A percentile compares a stretch with the other conserved stretches of the same genome.
These are phyloP conservation scores for Aspergillus persii DNA, from an alignment of 2,329 filamentous ascomycete genomes.

Conservation along the genomic window DNA sequence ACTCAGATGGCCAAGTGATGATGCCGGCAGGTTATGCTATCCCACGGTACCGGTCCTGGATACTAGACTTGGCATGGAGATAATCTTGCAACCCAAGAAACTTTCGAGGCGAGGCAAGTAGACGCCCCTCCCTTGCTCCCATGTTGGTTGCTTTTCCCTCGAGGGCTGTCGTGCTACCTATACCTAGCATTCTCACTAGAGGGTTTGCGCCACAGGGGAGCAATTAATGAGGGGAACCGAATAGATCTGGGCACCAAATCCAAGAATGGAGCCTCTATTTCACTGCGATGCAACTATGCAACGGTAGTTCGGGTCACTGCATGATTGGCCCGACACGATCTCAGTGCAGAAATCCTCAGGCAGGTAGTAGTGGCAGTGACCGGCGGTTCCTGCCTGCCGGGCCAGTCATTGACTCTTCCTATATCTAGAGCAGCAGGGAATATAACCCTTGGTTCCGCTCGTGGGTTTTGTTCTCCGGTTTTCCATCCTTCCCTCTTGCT, in stretches of 20 bases:
- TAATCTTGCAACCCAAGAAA: slow-evolving; percentile 1
- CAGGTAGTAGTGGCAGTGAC: neutral
- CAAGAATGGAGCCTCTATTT: neutral
- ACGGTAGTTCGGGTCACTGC: neutral
- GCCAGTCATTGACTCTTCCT: slow-evolving; percentile 3
- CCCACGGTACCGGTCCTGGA: neutral
- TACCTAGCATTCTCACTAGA: neutral
- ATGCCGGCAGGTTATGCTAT: slow-evolving; percentile 1
- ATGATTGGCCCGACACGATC: neutral
- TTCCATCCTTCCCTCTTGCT: slow-evolving; percentile 4
- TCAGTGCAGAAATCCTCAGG: neutral
- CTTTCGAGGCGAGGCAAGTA: slow-evolving; percentile 11
- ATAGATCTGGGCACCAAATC: neutral
- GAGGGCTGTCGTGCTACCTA: neutral
- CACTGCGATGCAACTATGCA: neutral
- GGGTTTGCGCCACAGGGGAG: neutral
- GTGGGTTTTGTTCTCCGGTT: neutral
- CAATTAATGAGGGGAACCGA: neutral
- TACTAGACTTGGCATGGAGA: neutral
- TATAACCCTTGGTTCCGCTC: neutral
- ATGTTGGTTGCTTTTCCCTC: too few species aligned
- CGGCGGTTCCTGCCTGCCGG: slow-evolving; percentile 5
- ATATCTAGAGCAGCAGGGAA: neutral
- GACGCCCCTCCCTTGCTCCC: neutral
- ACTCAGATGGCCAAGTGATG: slow-evolving; percentile 2